Evolutionary conservation across 805 yeast species (phyloP).

Genomic region (Candida mattraensis): DNA sequence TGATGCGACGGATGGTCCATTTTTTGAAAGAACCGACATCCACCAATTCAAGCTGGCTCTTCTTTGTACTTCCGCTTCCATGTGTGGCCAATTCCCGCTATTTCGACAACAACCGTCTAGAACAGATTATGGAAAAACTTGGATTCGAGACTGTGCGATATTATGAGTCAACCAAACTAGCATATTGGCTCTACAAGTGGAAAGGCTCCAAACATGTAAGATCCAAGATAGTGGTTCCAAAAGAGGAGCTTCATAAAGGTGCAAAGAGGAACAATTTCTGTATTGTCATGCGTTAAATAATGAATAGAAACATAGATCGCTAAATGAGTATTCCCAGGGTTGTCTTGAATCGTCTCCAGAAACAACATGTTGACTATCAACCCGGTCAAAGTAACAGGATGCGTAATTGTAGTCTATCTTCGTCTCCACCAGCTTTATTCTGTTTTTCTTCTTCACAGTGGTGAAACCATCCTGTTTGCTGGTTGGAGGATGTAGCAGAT

Average conservation of each 20-base stretch:
- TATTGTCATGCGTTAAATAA: slow-evolving; percentile 35
- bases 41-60: slow-evolving; percentile 42
- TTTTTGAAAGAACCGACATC: slow-evolving; percentile 47
- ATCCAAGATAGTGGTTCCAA: slow-evolving; percentile 29
- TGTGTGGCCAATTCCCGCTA: slow-evolving; percentile 84
- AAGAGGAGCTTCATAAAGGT: slow-evolving; percentile 57
- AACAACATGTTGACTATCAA: slow-evolving; percentile 2
- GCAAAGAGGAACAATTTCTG: slow-evolving; percentile 69
- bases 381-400: slow-evolving; percentile 15
- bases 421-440: slow-evolving; percentile 9
- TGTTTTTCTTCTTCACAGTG: slow-evolving; percentile 11
- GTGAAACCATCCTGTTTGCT: slow-evolving; percentile 6
- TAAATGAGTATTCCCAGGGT: slow-evolving; percentile 29
- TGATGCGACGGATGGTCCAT: slow-evolving; percentile 60
- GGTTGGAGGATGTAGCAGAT: slow-evolving; percentile 11
- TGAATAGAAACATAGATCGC: slow-evolving; percentile 25
- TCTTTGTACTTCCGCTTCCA: slow-evolving; percentile 86
- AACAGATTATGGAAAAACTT: slow-evolving; percentile 50
- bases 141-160: slow-evolving; percentile 54
- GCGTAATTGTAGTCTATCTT: slow-evolving; percentile 19
- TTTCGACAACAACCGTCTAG: slow-evolving; percentile 45
- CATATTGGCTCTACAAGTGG: slow-evolving; percentile 68
- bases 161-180: slow-evolving; percentile 68
- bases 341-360: slow-evolving; percentile 13
- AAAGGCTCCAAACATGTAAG: slow-evolving; percentile 27